Conservation (phyloP, 139 green algal genomes). For the Pseudopediastrum boryanum region DNA sequence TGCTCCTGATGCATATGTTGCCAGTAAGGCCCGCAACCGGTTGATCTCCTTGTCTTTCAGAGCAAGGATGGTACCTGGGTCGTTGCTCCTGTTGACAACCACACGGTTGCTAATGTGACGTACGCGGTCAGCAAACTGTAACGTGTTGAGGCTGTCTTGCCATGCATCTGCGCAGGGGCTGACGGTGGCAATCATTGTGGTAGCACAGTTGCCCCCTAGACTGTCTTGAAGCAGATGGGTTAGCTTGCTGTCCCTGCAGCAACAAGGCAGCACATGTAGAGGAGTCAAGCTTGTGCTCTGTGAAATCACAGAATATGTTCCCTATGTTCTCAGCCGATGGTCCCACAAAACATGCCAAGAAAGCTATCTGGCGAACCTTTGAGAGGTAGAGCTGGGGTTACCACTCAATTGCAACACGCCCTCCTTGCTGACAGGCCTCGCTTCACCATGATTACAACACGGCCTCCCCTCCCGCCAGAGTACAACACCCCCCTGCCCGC, state of each 20-base stretch:
- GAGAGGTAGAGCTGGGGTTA: too few relatives aligned
- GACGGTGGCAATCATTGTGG: conserved; percentile 15
- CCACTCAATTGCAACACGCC: too few relatives aligned
- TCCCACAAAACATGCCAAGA: too few relatives aligned
- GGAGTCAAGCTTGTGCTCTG: background rate
- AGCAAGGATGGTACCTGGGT: conserved; percentile 51
- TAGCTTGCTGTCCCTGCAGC: conserved; percentile 63
- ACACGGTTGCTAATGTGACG: conserved; percentile 56
- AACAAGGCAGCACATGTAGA: background rate
- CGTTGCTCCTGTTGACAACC: conserved; percentile 50
- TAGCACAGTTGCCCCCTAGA: conserved; percentile 25
- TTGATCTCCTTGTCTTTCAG: conserved; percentile 58
- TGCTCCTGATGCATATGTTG: conserved; percentile 29
- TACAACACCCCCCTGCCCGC: too few relatives aligned
- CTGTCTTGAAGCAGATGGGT: conserved; percentile 86
- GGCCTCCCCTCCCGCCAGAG: too few relatives aligned
- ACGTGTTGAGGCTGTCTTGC: conserved; percentile 11
- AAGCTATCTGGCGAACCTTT: too few relatives aligned
- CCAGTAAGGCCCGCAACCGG: conserved; percentile 49
- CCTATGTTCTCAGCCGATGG: too few relatives aligned
- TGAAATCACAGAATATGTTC: too few relatives aligned
- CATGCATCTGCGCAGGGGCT: conserved; percentile 17
- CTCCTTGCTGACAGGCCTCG: too few relatives aligned
- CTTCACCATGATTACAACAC: too few relatives aligned
- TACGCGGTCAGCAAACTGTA: conserved; percentile 56